Evolutionary conservation across 1,139 yeast species (phyloP), one percentile per base, ranked within the genome.

Genomic region (Candida pseudocylindracea): DNA sequence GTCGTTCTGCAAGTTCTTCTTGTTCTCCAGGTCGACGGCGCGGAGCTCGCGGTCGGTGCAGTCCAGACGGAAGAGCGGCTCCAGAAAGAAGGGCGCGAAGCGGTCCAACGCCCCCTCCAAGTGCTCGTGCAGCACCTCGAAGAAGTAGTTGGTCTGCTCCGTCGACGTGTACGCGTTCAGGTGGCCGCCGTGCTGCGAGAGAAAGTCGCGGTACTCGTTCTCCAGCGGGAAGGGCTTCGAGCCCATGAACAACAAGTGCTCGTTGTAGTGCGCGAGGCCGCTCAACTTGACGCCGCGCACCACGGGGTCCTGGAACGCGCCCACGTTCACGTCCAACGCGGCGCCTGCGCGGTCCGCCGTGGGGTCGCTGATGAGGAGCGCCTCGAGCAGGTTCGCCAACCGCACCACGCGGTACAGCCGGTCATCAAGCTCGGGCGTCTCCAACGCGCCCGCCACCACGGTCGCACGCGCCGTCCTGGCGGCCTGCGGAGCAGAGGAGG

Each of bases 201-300:
- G 56, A 48, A 65, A 88, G 35, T 73, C 67, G 31, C 74, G 62
- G 50, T 88, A 88, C 43, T 81, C 96, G 49, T 81, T 83, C 50
- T 88, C 98, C 37, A 65, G 61, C 1, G 98, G 98, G 45, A 75
- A 88, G 52, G 83, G 85, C 42, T 67, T 61, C 4, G 96, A 85
- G n/a, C 98, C 98, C 94, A 88, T 81, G 50, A 88, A 88, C 38
- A 88, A 58, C 41, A 88, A 60, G 53, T 88, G 98, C 54, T 88
- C 98, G 53, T 95, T 83, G 51, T 88, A 88, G 53, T 88, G 98
- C 2, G 98, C 98, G 38, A 88, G 57, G 1, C 98, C 98, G 2
- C 85, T 75, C 26, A 81, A 51, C 12, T 79, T 80, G 20, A 15
- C 20, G 6, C 20, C 20, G 6, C 6, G 4, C 20, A 15, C 20